Evolutionary conservation across 208 protist genomes (phyloP).

Genomic region (Ichthyophonus hoferi): DNA sequence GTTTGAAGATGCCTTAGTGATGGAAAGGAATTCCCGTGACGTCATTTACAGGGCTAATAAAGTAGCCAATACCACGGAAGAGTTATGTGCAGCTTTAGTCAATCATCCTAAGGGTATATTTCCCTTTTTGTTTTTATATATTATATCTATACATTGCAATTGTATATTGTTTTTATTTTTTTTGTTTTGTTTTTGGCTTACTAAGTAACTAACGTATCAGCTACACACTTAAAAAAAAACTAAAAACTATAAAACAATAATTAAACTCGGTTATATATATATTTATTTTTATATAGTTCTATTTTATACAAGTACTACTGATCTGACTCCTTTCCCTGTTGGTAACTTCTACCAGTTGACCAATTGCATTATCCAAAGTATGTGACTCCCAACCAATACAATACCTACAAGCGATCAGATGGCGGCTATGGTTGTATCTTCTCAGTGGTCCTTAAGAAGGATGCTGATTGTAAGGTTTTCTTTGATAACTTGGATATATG

Average conservation of each 20-base stretch:
- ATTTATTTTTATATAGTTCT: too few relatives aligned
- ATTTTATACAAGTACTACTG: too few relatives aligned
- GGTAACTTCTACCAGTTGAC: too few relatives aligned
- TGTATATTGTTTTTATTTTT: not conserved
- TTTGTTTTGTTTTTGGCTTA: not conserved
- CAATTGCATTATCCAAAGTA: not conserved
- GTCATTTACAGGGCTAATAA: not conserved
- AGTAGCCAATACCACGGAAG: not conserved
- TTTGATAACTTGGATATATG: not conserved
- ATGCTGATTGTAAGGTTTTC: not conserved
- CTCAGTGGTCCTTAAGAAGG: not conserved
- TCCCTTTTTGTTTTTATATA: not conserved
- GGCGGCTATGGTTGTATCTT: not conserved
- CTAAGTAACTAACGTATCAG: not conserved
- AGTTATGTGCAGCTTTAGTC: not conserved
- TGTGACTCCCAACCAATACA: not conserved
- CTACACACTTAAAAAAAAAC: not conserved
- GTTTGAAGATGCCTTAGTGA: not conserved
- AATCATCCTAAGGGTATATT: not conserved
- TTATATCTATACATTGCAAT: not conserved
- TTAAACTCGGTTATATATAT: not conserved
- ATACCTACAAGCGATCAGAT: not conserved
- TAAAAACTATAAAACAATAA: not conserved
- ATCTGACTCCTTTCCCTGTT: too few relatives aligned
- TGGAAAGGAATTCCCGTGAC: constrained; percentile 19